These are phyloP conservation scores for Cyclotella baltica DNA, from an alignment of 108 stramenopile genomes.

Conservation along the genomic window DNA sequence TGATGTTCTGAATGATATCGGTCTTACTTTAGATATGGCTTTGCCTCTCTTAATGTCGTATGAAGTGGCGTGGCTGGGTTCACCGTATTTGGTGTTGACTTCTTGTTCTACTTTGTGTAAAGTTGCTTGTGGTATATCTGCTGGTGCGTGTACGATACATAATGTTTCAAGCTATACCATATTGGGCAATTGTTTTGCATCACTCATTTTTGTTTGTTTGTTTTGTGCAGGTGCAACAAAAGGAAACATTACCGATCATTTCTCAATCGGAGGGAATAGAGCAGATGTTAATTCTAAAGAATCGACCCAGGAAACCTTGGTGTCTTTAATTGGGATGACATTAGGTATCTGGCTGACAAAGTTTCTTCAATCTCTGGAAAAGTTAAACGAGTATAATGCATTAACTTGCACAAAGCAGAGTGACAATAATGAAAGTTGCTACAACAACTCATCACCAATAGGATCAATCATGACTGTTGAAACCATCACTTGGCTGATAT, in stretches of 20 bases:
- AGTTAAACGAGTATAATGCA: slow-evolving; percentile 13
- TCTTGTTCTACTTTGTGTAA: slow-evolving; percentile 82
- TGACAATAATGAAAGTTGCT: background rate
- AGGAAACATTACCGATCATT: slow-evolving; percentile 86
- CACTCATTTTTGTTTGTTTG: background rate
- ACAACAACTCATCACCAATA: background rate
- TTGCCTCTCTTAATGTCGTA: slow-evolving; percentile 59
- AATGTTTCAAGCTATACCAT: no score
- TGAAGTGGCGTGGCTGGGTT: slow-evolving; percentile 22
- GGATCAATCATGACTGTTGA: slow-evolving; percentile 2
- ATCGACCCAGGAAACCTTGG: slow-evolving; percentile 95
- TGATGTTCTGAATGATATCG: slow-evolving; percentile 93
- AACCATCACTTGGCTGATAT: slow-evolving; percentile 78
- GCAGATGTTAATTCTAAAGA: slow-evolving; percentile 96
- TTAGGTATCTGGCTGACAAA: slow-evolving; percentile 70
- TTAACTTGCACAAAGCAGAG: slow-evolving; percentile 4
- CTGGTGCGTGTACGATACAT: slow-evolving; percentile 45
- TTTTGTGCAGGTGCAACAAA: slow-evolving; percentile 21
- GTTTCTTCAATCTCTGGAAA: slow-evolving; percentile 55
- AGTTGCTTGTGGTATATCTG: slow-evolving; percentile 90
- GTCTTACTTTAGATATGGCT: slow-evolving; percentile 90
- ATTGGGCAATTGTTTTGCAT: no score
- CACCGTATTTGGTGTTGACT: slow-evolving; percentile 59
- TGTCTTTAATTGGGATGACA: slow-evolving; percentile 91
- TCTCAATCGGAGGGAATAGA: slow-evolving; percentile 82